phyloP scores from a whole-genome alignment of 306 rosid genomes.

The Prunus davidiana region DNA sequence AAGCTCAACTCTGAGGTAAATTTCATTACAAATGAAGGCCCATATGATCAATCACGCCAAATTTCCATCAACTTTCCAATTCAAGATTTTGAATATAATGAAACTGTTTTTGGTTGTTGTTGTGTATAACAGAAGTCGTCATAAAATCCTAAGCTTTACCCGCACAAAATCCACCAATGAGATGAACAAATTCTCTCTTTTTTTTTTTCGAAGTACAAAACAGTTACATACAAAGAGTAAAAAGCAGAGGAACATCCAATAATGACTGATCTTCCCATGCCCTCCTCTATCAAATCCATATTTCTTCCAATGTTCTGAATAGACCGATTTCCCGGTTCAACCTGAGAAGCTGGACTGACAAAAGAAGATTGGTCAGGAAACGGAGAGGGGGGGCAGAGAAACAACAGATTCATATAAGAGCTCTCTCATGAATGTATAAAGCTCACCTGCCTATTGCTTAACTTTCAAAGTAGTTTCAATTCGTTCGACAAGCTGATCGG shows the following conservation, averaged over 20 bases:
- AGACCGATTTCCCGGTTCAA: background rate
- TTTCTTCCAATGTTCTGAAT: background rate
- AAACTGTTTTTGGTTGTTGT: background rate
- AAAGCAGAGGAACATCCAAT: background rate
- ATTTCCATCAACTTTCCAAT: too few relatives aligned
- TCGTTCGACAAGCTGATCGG: slow-evolving; percentile 67
- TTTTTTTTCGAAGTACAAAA: background rate
- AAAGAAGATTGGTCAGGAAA: background rate
- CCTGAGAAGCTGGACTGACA: background rate
- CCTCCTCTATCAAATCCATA: background rate
- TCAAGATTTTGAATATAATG: background rate
- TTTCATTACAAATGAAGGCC: too few relatives aligned
- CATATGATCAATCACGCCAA: too few relatives aligned
- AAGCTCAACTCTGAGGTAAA: too few relatives aligned
- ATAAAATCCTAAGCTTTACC: background rate
- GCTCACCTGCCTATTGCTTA: slow-evolving; percentile 54
- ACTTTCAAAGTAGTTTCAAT: slow-evolving; percentile 64
- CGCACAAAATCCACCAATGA: background rate
- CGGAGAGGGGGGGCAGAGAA: background rate
- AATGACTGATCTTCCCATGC: slow-evolving; percentile 1
- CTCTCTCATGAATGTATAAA: background rate
- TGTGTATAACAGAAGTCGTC: background rate
- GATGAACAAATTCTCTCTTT: background rate
- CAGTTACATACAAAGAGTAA: background rate
- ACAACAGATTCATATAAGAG: background rate